Evolutionary conservation across 805 yeast genomes (phyloP).

Genomic region (Starmerella ratchasimensis): DNA sequence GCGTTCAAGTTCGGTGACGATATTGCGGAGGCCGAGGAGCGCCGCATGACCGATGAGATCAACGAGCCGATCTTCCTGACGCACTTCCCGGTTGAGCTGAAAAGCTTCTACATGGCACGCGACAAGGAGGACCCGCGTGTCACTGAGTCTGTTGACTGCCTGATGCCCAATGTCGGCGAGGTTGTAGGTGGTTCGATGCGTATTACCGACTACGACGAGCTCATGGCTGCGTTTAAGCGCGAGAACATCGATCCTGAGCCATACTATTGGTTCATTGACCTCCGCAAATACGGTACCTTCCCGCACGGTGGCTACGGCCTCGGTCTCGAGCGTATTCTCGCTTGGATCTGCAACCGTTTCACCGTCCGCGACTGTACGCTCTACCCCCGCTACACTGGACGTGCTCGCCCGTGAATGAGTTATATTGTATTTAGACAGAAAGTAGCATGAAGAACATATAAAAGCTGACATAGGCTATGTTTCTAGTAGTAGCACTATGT

Average conservation of each 20-base stretch:
- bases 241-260: slow-evolving; percentile 71
- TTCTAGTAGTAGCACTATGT: too few species aligned
- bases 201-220: slow-evolving; percentile 66
- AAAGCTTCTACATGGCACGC: slow-evolving; percentile 95
- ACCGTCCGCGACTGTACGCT: slow-evolving; percentile 97
- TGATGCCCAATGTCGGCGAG: slow-evolving; percentile 99
- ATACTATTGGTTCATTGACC: slow-evolving; percentile 94
- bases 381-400: slow-evolving; percentile 94
- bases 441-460: too few species aligned
- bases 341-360: slow-evolving; percentile 95
- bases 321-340: slow-evolving; percentile 95
- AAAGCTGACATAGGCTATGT: too few species aligned
- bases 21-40: slow-evolving; percentile 98
- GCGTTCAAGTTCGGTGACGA: slow-evolving; percentile 94
- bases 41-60: slow-evolving; percentile 93
- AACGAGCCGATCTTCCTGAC: slow-evolving; percentile 85
- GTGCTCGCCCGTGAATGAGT: slow-evolving; percentile 72
- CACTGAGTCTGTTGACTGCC: slow-evolving; percentile 94
- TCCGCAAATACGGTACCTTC: slow-evolving; percentile 91
- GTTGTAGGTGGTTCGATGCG: slow-evolving; percentile 99
- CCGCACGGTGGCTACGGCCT: slow-evolving; percentile 99
- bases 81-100: slow-evolving; percentile 92
- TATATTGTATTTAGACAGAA: too few species aligned
- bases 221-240: slow-evolving; percentile 81
- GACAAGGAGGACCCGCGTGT: slow-evolving; percentile 83